Base-by-base conservation (phyloP, 1,284 basidiomycete species). In the Phellopilus nigrolimitatus region DNA sequence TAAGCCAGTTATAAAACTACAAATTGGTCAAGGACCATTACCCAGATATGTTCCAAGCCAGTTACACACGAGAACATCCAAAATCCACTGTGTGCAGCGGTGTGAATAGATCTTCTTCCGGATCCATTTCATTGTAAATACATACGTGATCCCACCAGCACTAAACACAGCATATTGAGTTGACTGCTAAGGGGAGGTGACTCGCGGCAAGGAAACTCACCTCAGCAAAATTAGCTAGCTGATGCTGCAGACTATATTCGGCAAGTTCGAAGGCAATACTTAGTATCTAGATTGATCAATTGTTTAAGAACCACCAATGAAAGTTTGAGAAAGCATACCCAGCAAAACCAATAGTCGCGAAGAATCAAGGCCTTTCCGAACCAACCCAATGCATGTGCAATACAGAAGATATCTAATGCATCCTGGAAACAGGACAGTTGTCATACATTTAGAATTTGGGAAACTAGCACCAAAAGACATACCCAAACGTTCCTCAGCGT, bases 61-160 rank as follows among this genome's bases (percentile, higher is more conserved):
- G 65, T 92, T 92, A 70, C 88, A 92, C 25, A 91, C 60, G 43
- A 91, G 71, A 44, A 91, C 89, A 65, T 91, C 88, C 45, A 91
- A 71, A 52, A 91, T 71, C 89, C 89, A 91, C 85, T 90, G 62
- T 33, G 28, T 47, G 44, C 36, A 36, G 34, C 43, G 19, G 52
- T 41, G 33, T 54, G 40, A 43, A 42, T 47, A 56, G 44, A 56
- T 38, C 48, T 47, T 41, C 34, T 36, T 13, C 40, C 27, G 51
- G 36, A 49, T 42, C 42, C 56, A 52, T 19, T 54, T 25, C 25
- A 19, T 10, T 1, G n/a, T 9, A 49, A 30, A 73, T n/a, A n/a
- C 82, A 63, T 68, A 89, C 88, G 72, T 91, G 88, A 64, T 91
- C 88, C 88, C 88, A 90, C 88, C 87, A 90, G 60, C 88, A 90